phyloP scores from a whole-genome alignment of 371 early-diverging fungal genomes.

The Mucor lusitanicus region DNA sequence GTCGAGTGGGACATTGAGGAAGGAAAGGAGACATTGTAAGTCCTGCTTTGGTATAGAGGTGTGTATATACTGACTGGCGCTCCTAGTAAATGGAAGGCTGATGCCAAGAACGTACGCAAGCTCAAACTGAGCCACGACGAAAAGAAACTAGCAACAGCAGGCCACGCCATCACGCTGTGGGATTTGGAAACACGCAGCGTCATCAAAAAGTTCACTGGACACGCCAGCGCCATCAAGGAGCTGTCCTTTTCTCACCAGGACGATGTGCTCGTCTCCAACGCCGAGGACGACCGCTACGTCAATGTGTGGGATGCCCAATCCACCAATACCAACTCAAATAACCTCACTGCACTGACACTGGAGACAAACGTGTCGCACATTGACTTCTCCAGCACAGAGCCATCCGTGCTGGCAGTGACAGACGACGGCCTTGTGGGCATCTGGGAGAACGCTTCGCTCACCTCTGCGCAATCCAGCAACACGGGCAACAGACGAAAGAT shows the following conservation, averaged over 20 bases:
- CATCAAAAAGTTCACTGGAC: conserved; percentile 72
- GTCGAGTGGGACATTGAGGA: conserved; percentile 76
- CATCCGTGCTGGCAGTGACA: conserved; percentile 69
- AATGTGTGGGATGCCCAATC: conserved; percentile 75
- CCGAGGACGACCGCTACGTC: conserved; percentile 77
- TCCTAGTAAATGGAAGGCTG: conserved; percentile 64
- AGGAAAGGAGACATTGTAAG: conserved; percentile 55
- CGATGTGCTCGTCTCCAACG: conserved; percentile 63
- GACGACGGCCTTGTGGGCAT: conserved; percentile 71
- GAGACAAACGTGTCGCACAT: conserved; percentile 62
- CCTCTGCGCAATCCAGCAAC: conserved; percentile 11
- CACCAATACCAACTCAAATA: conserved; percentile 52
- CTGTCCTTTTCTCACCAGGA: conserved; percentile 62
- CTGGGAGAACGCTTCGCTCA: conserved; percentile 63
- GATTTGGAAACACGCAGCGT: conserved; percentile 53
- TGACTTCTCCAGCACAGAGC: conserved; percentile 51
- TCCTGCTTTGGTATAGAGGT: neutral
- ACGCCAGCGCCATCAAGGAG: conserved; percentile 66
- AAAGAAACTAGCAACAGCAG: conserved; percentile 61
- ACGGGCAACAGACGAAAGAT: conserved; percentile 49
- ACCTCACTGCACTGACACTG: conserved; percentile 60
- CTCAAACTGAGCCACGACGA: conserved; percentile 64
- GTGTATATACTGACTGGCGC: neutral
- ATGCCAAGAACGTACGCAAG: conserved; percentile 58
- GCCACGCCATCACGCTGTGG: conserved; percentile 71